Evolutionary conservation across 441 rosid species (phyloP).

Genomic region (Syzygium syzygioides): DNA sequence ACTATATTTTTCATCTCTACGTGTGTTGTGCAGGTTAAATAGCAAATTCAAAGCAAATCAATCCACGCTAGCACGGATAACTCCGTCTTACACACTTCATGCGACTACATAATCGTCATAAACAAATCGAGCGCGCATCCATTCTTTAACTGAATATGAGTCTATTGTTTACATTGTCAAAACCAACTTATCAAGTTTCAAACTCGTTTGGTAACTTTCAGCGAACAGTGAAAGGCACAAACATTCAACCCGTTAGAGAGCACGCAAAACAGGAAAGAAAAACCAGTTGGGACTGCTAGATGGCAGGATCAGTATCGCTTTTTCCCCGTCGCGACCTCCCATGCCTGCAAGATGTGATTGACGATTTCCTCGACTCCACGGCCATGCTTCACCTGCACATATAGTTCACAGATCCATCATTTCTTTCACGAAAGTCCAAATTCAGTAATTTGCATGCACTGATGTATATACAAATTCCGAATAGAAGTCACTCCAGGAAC

Average conservation of each 20-base stretch:
- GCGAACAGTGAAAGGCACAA: not conserved
- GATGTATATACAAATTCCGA: not conserved
- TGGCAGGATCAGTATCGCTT: constrained; percentile 36
- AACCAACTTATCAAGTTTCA: not conserved
- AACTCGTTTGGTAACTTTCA: not conserved
- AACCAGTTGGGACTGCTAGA: not conserved
- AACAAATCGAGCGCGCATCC: not conserved
- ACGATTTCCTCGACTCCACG: constrained; percentile 75
- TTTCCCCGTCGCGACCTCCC: constrained; percentile 83
- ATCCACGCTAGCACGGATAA: not conserved
- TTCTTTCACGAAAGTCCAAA: not conserved
- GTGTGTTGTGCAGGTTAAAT: not conserved
- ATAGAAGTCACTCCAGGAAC: not conserved
- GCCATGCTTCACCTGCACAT: constrained; percentile 74
- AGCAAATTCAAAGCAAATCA: not conserved
- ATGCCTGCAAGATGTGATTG: constrained; percentile 57
- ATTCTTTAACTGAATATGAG: not conserved
- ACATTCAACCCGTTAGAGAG: not conserved
- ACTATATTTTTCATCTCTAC: not conserved
- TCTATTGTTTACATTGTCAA: not conserved
- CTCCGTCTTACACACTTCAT: not conserved
- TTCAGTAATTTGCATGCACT: not conserved
- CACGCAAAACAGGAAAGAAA: not conserved
- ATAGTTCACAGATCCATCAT: not conserved
- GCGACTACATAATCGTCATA: not conserved